Evolutionary conservation across 306 rosid species (phyloP), one percentile per base, ranked within the genome.

Genomic region (Rosa persica): DNA sequence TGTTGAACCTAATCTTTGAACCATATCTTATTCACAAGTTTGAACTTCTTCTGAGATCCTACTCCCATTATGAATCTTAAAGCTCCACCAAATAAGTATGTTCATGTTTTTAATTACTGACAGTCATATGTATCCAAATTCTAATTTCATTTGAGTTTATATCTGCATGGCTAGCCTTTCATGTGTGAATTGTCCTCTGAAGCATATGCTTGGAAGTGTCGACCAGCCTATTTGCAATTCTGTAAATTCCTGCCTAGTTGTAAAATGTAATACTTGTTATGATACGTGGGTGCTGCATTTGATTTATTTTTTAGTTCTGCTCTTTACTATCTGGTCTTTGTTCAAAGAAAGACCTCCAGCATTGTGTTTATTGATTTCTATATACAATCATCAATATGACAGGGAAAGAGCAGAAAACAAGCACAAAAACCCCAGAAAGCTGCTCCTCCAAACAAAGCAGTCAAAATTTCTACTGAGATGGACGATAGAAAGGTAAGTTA

Each of bases 381-480:
- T 34, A 4, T 13, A 17, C 58, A 49, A 25, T 42, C 2, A 4
- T 47, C 15, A 34, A 5, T 51, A 62, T 74, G 69, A 64, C 55
- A 80, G 83, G 76, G 62, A 30, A 80, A 52, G 15, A 67, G 65
- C 64, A 70, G 55, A n/a, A 80, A 80, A 72, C 62, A 51, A 74
- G 75, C 51, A 8, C 60, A 36, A 57, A 55, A 8, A 43, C 51
- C 60, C 43, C 69, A 54, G 42, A 74, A 74, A 74, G 76, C 47
- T 44, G 65, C 52, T 74, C 4, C 49, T 30, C 15, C 47, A 79
- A 42, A 62, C 30, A 38, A 62, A 40, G 57, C 27, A 1, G 55
- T 39, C 30, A 80, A 80, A 55, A 20, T 30, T 67, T 51, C 79
- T 52, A 34, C 58, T 27, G 39, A 15, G 72, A 46, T 42, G 19